A percentile compares a stretch with the other conserved stretches of the same genome.
phyloP scores from a whole-genome alignment of 2,329 filamentous ascomycete species.

The Aureobasidium mangrovei region DNA sequence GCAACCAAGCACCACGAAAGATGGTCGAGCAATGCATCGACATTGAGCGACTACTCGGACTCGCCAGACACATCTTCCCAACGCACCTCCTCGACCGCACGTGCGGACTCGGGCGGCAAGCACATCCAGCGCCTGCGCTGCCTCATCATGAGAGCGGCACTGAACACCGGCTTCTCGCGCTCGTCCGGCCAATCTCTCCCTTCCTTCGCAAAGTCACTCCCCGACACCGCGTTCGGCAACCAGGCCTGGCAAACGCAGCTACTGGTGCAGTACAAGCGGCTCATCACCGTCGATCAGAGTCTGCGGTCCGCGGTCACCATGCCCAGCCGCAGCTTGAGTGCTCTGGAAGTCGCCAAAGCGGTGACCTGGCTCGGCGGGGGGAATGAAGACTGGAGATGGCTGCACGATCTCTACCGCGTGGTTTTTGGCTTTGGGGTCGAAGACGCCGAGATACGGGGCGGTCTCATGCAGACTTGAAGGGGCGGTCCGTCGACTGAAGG shows the following conservation, averaged over 20 bases:
- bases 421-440: conserved; percentile 81
- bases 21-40: conserved; percentile 72
- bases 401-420: conserved; percentile 71
- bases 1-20: conserved; percentile 54
- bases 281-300: conserved; percentile 64
- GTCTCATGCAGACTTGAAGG: not conserved
- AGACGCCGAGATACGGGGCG: conserved; percentile 50
- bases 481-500: too few species aligned
- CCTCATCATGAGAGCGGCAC: conserved; percentile 73
- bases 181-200: conserved; percentile 51
- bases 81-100: conserved; percentile 65
- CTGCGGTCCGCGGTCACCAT: conserved; percentile 50
- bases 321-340: conserved; percentile 53
- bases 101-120: conserved; percentile 63
- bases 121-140: conserved; percentile 71
- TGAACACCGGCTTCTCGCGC: conserved; percentile 72
- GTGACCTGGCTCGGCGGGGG: conserved; percentile 65
- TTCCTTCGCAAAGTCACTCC: conserved; percentile 66
- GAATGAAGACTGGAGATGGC: conserved; percentile 65
- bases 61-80: conserved; percentile 40
- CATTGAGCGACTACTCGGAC: conserved; percentile 71
- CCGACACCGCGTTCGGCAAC: conserved; percentile 69
- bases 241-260: conserved; percentile 61
- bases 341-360: conserved; percentile 70
- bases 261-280: conserved; percentile 69